Conservation (phyloP, 1,284 basidiomycete genomes). For the Tranzscheliella williamsii region DNA sequence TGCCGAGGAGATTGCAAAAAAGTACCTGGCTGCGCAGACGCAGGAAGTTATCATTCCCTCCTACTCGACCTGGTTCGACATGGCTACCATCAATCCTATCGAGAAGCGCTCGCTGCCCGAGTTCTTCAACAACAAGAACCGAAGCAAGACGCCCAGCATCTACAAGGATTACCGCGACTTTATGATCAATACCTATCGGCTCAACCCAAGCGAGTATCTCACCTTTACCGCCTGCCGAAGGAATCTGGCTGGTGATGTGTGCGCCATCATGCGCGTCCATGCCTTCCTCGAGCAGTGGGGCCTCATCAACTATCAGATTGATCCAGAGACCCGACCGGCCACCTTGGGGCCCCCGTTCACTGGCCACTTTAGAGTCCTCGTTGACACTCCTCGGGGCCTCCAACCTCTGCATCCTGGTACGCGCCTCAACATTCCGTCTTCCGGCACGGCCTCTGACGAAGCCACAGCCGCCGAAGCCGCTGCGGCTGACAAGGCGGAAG, state of each 20-base stretch:
- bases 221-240: slow-evolving; percentile 95
- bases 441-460: slow-evolving; percentile 7
- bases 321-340: slow-evolving; percentile 92
- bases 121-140: slow-evolving; percentile 94
- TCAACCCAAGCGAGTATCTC: slow-evolving; percentile 92
- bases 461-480: slow-evolving; percentile 60
- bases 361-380: slow-evolving; percentile 94
- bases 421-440: slow-evolving; percentile 14
- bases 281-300: slow-evolving; percentile 99
- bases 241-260: slow-evolving; percentile 96
- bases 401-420: slow-evolving; percentile 86
- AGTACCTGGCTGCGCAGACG: slow-evolving; percentile 94
- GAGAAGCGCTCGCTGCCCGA: slow-evolving; percentile 92
- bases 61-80: slow-evolving; percentile 97
- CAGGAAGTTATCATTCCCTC: slow-evolving; percentile 92
- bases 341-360: slow-evolving; percentile 95
- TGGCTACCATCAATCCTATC: slow-evolving; percentile 87
- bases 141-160: slow-evolving; percentile 84
- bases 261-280: slow-evolving; percentile 97
- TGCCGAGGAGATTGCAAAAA: slow-evolving; percentile 82
- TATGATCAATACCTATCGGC: slow-evolving; percentile 97
- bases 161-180: slow-evolving; percentile 99
- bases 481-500: slow-evolving; percentile 63
- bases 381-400: slow-evolving; percentile 93
- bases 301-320: slow-evolving; percentile 98